Percentiles rank a stretch among this genome's conserved stretches.
Conservation (phyloP, 768 basidiomycete species). For the Coprinopsis sp. region DNA sequence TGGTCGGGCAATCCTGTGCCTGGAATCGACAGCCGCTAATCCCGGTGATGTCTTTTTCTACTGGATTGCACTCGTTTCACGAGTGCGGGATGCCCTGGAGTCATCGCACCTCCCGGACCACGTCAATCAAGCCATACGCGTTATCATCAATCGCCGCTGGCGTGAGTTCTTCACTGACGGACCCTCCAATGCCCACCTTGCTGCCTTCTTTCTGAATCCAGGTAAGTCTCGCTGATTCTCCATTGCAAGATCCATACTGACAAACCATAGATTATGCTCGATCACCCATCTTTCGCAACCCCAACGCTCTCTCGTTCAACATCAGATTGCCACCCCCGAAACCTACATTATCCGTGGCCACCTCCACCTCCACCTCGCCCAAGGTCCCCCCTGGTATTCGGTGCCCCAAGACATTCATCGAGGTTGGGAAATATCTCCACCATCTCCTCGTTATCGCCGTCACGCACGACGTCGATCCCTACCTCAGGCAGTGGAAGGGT, state of each 20-base stretch:
- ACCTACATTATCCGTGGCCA: too few species aligned
- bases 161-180: constrained; percentile 24
- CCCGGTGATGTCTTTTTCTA: constrained; percentile 31
- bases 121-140: constrained; percentile 20
- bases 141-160: constrained; percentile 25
- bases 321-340: constrained; percentile 17
- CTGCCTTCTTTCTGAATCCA: constrained; percentile 30
- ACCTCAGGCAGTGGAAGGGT: constrained; percentile 14
- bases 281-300: constrained; percentile 23
- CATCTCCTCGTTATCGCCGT: constrained; percentile 15
- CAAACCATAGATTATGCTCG: constrained; percentile 14
- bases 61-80: constrained; percentile 28
- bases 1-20: constrained; percentile 25
- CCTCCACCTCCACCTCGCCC: background rate
- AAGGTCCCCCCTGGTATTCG: constrained; percentile 19
- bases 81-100: constrained; percentile 15
- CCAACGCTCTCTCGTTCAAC: constrained; percentile 22
- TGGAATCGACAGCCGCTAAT: constrained; percentile 24
- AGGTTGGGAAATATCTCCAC: constrained; percentile 19
- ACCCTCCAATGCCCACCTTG: constrained; percentile 25
- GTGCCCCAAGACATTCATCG: constrained; percentile 21
- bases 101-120: constrained; percentile 14
- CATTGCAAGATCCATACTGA: background rate
- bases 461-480: constrained; percentile 16
- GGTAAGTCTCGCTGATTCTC: constrained; percentile 13